phyloP scores from a whole-genome alignment of 2,329 filamentous ascomycete species.

The Penicillium vulpinum region DNA sequence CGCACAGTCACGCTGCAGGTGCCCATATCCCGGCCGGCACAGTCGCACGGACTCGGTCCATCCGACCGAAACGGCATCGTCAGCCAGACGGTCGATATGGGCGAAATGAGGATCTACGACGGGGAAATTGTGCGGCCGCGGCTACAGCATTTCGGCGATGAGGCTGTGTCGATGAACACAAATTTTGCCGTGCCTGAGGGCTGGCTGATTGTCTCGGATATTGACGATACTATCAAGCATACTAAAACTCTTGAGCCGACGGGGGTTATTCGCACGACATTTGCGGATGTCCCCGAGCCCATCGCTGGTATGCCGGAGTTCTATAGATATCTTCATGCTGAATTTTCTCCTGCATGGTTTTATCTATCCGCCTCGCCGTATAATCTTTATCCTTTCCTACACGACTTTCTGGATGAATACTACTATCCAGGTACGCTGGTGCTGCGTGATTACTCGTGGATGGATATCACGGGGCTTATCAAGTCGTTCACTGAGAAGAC shows the following conservation, averaged over 20 bases:
- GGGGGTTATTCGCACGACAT: conserved; percentile 80
- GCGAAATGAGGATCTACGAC: conserved; percentile 45
- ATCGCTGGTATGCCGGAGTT: conserved; percentile 82
- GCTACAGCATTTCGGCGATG: conserved; percentile 26
- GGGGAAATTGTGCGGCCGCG: conserved; percentile 50
- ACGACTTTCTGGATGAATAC: conserved; percentile 66
- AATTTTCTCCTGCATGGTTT: conserved; percentile 73
- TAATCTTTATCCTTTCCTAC: conserved; percentile 87
- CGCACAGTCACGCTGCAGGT: conserved; percentile 67
- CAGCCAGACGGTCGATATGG: conserved; percentile 60
- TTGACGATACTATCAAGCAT: conserved; percentile 94
- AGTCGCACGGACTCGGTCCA: conserved; percentile 62
- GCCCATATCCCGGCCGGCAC: conserved; percentile 47
- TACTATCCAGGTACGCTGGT: conserved; percentile 80
- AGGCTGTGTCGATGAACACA: conserved; percentile 64
- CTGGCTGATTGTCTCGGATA: conserved; percentile 83
- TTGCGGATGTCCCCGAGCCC: conserved; percentile 70
- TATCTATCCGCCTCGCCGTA: conserved; percentile 94
- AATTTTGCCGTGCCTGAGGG: conserved; percentile 73
- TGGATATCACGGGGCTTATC: conserved; percentile 77
- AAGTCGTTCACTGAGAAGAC: conserved; percentile 77
- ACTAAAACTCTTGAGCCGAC: conserved; percentile 78
- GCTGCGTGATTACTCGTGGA: conserved; percentile 81
- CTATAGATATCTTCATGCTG: conserved; percentile 64
- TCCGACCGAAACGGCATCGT: conserved; percentile 72